phyloP scores from a whole-genome alignment of 2,329 filamentous ascomycete species.

The Thermomyces lanuginosus region DNA sequence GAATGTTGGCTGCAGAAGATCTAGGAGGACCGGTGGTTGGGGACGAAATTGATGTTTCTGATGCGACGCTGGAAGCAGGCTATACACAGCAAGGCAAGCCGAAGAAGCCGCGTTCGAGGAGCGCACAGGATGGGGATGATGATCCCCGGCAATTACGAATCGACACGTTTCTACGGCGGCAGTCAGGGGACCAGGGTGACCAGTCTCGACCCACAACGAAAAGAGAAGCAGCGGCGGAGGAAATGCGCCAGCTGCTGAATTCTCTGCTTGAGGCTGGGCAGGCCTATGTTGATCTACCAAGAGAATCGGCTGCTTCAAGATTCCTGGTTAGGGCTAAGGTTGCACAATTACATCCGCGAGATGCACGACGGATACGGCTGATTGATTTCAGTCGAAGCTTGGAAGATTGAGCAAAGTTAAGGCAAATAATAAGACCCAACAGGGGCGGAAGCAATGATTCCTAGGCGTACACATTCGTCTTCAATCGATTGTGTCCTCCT shows the following conservation, averaged over 20 bases:
- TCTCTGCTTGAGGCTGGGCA: slow-evolving; percentile 30
- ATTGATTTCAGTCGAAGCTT: slow-evolving; percentile 36
- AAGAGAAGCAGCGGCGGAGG: slow-evolving; percentile 32
- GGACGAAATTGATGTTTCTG: slow-evolving; percentile 48
- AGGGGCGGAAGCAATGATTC: not conserved
- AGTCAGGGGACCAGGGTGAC: slow-evolving; percentile 11
- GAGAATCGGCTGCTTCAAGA: slow-evolving; percentile 36
- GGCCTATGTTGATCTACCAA: slow-evolving; percentile 32
- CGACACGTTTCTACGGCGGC: slow-evolving; percentile 33
- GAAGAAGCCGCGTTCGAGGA: slow-evolving; percentile 19
- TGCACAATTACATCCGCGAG: slow-evolving; percentile 39
- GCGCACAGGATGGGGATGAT: slow-evolving; percentile 14
- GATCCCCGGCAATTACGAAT: slow-evolving; percentile 32
- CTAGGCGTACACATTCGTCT: not conserved
- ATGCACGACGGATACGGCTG: slow-evolving; percentile 35
- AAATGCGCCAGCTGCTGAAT: slow-evolving; percentile 33
- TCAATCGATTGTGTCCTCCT: slow-evolving; percentile 51
- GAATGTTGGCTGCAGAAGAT: slow-evolving; percentile 68
- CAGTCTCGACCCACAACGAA: slow-evolving; percentile 20
- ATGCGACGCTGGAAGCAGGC: slow-evolving; percentile 37
- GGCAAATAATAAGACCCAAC: not conserved
- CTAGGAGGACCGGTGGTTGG: slow-evolving; percentile 70
- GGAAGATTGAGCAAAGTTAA: slow-evolving; percentile 11
- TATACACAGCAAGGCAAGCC: slow-evolving; percentile 37
- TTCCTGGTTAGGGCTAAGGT: slow-evolving; percentile 40